A percentile compares a stretch with the other conserved stretches of the same genome.
These are phyloP conservation scores for Fusarium udum DNA, from an alignment of 2,329 filamentous ascomycete genomes.

Conservation along the genomic window DNA sequence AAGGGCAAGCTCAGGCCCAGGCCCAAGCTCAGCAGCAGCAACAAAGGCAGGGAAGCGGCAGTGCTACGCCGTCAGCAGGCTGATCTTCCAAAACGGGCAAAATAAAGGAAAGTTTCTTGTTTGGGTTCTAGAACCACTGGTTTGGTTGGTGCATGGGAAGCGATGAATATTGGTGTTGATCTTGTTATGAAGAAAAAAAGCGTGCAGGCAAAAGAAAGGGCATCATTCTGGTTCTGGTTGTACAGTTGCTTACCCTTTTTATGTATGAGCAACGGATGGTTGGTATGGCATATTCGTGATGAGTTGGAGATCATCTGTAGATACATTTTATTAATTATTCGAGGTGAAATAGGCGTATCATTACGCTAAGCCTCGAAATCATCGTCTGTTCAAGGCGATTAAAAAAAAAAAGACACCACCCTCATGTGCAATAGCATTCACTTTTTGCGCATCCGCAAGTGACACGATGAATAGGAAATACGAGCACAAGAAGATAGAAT, in stretches of 20 bases:
- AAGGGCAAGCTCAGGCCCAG: neutral
- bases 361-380: slow-evolving; percentile 17
- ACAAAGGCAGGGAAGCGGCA: slow-evolving; percentile 52
- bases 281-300: slow-evolving; percentile 12
- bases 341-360: slow-evolving; percentile 17
- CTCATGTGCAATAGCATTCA: slow-evolving; percentile 4
- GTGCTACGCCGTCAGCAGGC: slow-evolving; percentile 50
- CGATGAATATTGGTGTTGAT: slow-evolving; percentile 21
- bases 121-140: slow-evolving; percentile 21
- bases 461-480: neutral
- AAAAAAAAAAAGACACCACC: slow-evolving; percentile 23
- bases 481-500: neutral
- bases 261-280: slow-evolving; percentile 24
- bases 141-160: slow-evolving; percentile 17
- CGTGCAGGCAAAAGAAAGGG: slow-evolving; percentile 24
- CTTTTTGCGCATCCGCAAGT: neutral
- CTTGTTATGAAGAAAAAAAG: slow-evolving; percentile 25
- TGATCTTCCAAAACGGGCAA: slow-evolving; percentile 29
- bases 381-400: slow-evolving; percentile 27
- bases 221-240: slow-evolving; percentile 19
- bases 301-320: slow-evolving; percentile 31
- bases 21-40: slow-evolving; percentile 18
- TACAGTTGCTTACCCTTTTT: slow-evolving; percentile 17
- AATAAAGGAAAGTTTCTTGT: slow-evolving; percentile 5
- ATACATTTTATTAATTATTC: slow-evolving; percentile 36